Conservation (phyloP, 176 grass and related monocot species). For the Secale cereale region DNA sequence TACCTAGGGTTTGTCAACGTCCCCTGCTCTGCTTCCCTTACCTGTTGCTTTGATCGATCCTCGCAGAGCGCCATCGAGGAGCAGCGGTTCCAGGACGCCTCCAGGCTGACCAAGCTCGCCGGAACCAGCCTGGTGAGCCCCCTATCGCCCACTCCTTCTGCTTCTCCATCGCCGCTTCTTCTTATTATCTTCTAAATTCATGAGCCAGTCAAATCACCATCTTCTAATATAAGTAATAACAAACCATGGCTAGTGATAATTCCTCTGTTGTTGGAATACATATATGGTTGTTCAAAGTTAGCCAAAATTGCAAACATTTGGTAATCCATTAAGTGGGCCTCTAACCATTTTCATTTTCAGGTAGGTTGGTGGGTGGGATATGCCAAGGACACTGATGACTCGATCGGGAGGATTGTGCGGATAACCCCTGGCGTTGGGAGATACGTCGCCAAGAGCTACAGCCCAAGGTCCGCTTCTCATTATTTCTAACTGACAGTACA, state of each 20-base stretch:
- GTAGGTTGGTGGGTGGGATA: slow-evolving; percentile 95
- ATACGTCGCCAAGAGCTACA: slow-evolving; percentile 93
- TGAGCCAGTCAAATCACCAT: neutral
- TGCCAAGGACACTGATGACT: slow-evolving; percentile 67
- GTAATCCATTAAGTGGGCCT: neutral
- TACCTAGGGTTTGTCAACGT: neutral
- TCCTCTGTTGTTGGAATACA: neutral
- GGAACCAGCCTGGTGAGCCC: slow-evolving; percentile 78
- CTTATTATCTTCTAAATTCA: neutral
- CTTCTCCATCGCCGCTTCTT: too few relatives aligned
- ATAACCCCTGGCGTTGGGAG: slow-evolving; percentile 81
- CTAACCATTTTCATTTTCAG: slow-evolving; percentile 41
- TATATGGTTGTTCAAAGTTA: neutral
- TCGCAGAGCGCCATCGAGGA: slow-evolving; percentile 72
- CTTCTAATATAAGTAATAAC: neutral
- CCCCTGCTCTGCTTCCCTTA: neutral
- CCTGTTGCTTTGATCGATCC: neutral
- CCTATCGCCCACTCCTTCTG: neutral
- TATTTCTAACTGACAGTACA: neutral
- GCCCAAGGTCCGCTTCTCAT: slow-evolving; percentile 48
- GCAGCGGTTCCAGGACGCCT: slow-evolving; percentile 82
- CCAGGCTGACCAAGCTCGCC: slow-evolving; percentile 68
- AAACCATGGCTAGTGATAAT: too few relatives aligned
- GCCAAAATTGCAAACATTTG: neutral
- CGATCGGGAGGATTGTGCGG: slow-evolving; percentile 75